Conservation (phyloP, 176 grass and related monocot species). For the Secale cereale region DNA sequence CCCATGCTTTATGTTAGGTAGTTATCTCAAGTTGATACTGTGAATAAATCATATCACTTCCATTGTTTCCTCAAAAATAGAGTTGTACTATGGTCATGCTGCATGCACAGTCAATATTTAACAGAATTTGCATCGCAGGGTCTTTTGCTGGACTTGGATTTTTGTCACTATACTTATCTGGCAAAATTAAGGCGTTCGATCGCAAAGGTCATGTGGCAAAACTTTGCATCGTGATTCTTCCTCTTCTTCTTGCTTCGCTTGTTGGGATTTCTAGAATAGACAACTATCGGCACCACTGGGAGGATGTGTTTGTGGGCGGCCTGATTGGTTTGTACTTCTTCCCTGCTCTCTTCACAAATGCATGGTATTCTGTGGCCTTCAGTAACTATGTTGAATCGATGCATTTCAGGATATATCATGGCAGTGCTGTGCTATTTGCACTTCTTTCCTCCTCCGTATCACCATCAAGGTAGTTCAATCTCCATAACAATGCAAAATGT, state of each 20-base stretch:
- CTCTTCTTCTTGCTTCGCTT: constrained; percentile 64
- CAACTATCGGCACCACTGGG: constrained; percentile 89
- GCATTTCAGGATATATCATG: constrained; percentile 45
- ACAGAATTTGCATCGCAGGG: constrained; percentile 41
- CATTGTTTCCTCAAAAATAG: neutral
- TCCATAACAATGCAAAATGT: neutral
- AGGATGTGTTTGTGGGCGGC: constrained; percentile 72
- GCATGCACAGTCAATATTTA: neutral
- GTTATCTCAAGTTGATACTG: neutral
- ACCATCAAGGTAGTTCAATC: constrained; percentile 57
- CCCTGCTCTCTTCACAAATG: neutral
- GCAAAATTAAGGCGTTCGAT: constrained; percentile 76
- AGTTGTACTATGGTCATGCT: neutral
- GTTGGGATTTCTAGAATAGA: constrained; percentile 73
- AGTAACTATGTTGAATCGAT: neutral
- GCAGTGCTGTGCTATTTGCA: constrained; percentile 71
- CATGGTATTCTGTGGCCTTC: neutral
- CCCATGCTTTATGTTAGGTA: neutral
- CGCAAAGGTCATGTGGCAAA: constrained; percentile 63
- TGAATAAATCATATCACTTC: neutral
- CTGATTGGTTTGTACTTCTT: constrained; percentile 52
- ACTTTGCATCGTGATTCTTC: constrained; percentile 82
- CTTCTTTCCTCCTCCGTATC: constrained; percentile 75
- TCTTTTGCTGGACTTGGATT: constrained; percentile 93
- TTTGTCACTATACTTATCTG: constrained; percentile 68